These are phyloP conservation scores for Corynascus novoguineensis DNA, from an alignment of 495 filamentous ascomycete genomes.

Conservation along the genomic window DNA sequence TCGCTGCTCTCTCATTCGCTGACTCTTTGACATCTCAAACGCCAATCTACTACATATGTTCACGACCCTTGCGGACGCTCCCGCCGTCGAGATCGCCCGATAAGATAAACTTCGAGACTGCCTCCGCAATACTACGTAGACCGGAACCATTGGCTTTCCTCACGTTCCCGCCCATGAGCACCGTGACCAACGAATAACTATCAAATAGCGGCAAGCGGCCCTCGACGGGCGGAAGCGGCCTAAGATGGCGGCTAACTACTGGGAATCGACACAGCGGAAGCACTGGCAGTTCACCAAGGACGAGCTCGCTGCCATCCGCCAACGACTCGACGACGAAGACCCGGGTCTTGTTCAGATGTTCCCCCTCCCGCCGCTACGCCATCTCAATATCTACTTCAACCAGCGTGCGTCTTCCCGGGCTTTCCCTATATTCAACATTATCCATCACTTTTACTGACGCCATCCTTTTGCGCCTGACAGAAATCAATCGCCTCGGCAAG, in stretches of 20 bases:
- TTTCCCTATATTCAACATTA: background rate
- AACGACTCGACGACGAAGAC: constrained; percentile 67
- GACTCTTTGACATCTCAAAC: background rate
- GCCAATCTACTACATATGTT: background rate
- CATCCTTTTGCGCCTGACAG: constrained; percentile 40
- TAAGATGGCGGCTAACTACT: constrained; percentile 90
- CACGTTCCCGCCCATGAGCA: background rate
- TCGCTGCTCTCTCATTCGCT: constrained; percentile 1
- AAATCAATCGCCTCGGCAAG: constrained; percentile 72
- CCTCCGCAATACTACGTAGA: too few species aligned
- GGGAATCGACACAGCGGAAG: constrained; percentile 85
- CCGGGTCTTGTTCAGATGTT: constrained; percentile 65
- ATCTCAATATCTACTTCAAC: constrained; percentile 89
- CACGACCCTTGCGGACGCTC: constrained; percentile 1
- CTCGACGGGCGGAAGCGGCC: background rate
- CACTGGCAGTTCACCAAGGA: constrained; percentile 87
- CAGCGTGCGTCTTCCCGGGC: constrained; percentile 57
- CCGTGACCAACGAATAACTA: background rate
- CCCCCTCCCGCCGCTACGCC: constrained; percentile 72
- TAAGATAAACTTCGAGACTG: background rate
- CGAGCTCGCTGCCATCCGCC: constrained; percentile 65
- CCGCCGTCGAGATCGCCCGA: constrained; percentile 1
- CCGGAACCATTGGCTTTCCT: background rate
- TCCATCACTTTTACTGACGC: background rate
- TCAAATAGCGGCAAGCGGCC: background rate